Base-by-base conservation (phyloP, 305 asterid genomes). In the Fraxinus baroniana region DNA sequence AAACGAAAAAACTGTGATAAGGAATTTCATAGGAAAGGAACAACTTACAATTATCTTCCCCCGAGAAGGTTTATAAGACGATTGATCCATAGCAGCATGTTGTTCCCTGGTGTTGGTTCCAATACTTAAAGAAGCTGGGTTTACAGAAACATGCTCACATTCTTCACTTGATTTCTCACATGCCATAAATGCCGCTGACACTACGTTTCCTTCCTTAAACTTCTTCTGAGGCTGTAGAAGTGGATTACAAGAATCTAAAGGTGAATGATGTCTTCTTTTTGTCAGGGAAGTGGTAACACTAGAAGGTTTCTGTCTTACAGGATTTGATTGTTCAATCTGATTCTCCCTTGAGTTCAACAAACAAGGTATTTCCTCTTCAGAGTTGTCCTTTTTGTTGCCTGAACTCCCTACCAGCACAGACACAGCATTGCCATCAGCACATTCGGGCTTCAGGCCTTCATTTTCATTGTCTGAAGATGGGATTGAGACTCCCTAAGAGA, bases 31-130 rank as follows among this genome's bases (percentile, higher is more conserved):
- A 18, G 81, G 80, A 49, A 77, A 57, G 64, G 84, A 79, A 79
- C 20, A 74, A 86, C 95, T 91, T 85, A 94, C 97, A 84, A 83
- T 66, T 82, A 86, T 87, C 81, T 87, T 89, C 76, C 86, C 90
- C 89, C 84, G 72, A 72, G 91, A 83, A 84, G 80, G 84, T 77
- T 74, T 80, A 73, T 76, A 75, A 22, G 90, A 70, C 18, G 83
- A 82, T 78, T 74, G 89, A 79, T 89, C 91, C 82, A 52, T 84
- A 28, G 80, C 73, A 81, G 78, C 79, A 60, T 79, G 73, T 85
- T 79, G 87, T 20, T 39, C 79, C 46, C 83, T 79, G 60, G 87
- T 12, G 71, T 64, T 79, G 57, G 85, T 83, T 73, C 82, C 82
- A 76, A 71, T 52, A 72, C 30, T 75, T 26, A 64, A 86, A 80